Conservation (phyloP, 163 green algal genomes). For the Chlorella variabilis region DNA sequence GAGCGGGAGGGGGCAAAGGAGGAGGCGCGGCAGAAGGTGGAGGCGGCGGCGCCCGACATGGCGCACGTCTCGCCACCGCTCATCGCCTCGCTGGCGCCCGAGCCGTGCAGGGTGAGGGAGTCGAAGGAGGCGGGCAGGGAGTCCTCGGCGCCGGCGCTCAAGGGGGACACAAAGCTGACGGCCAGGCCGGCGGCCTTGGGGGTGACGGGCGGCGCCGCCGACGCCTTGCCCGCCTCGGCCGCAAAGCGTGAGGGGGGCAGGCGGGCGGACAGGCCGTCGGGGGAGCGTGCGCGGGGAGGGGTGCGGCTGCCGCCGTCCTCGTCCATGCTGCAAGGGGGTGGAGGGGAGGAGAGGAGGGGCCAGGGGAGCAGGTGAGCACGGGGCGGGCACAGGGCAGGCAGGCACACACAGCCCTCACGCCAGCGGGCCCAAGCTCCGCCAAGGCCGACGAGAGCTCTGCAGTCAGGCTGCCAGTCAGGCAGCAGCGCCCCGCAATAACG, state of each 20-base stretch:
- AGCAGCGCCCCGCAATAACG: neutral
- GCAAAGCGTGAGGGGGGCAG: constrained; percentile 22
- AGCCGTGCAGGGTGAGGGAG: constrained; percentile 3
- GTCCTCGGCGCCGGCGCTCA: neutral
- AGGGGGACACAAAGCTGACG: constrained; percentile 6
- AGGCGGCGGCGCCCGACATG: neutral
- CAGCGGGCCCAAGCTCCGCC: no score
- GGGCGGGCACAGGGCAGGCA: no score
- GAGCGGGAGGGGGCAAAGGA: constrained; percentile 13
- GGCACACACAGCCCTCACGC: no score
- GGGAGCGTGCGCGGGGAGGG: constrained; percentile 33
- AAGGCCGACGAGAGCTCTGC: no score
- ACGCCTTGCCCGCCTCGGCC: neutral
- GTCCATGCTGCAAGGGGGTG: constrained; percentile 38
- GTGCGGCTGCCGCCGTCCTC: constrained; percentile 34
- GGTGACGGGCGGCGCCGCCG: neutral
- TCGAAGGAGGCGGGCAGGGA: constrained; percentile 33
- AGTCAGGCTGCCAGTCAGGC: no score
- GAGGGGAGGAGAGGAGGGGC: no score
- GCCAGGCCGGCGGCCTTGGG: neutral
- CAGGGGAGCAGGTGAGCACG: no score
- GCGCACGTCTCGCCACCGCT: neutral
- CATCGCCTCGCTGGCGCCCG: neutral
- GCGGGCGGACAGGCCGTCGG: constrained; percentile 3
- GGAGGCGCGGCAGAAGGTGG: neutral